phyloP scores from a whole-genome alignment of 257 asterid species.

The Coffea canephora region DNA sequence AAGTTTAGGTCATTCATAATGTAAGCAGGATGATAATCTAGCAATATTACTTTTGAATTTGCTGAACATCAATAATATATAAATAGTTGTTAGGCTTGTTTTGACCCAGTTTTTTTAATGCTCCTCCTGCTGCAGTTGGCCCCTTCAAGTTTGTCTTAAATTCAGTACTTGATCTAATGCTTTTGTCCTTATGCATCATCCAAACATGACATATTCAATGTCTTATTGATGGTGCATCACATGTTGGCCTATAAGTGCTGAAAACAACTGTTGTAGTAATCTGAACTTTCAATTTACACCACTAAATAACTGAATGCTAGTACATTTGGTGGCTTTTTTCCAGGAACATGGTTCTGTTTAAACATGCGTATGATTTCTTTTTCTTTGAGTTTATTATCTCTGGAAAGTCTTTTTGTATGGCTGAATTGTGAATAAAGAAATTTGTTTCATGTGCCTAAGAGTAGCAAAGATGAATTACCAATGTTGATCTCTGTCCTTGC shows the following conservation, averaged over 20 bases:
- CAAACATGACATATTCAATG: not conserved
- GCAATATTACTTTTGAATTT: conserved; percentile 37
- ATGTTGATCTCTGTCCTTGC: not conserved
- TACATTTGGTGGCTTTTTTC: not conserved
- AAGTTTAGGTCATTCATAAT: too few species aligned
- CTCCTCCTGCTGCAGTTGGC: conserved; percentile 76
- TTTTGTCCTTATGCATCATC: not conserved
- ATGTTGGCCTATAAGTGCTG: not conserved
- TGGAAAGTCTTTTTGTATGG: not conserved
- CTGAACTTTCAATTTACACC: not conserved
- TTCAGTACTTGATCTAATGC: conserved; percentile 8
- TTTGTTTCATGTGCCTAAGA: not conserved
- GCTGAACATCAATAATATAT: conserved; percentile 76
- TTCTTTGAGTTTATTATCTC: not conserved
- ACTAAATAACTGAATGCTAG: not conserved
- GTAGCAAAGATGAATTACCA: not conserved
- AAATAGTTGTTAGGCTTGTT: conserved; percentile 75
- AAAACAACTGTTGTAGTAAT: not conserved
- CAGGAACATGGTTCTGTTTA: too few species aligned
- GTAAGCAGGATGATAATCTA: too few species aligned
- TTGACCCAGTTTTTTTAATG: conserved; percentile 90
- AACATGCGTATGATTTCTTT: too few species aligned
- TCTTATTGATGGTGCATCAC: not conserved
- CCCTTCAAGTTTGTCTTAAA: conserved; percentile 61
- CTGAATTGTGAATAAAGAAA: not conserved